These are phyloP conservation scores for Meira nashicola DNA, from an alignment of 1,284 basidiomycete genomes.

Conservation along the genomic window DNA sequence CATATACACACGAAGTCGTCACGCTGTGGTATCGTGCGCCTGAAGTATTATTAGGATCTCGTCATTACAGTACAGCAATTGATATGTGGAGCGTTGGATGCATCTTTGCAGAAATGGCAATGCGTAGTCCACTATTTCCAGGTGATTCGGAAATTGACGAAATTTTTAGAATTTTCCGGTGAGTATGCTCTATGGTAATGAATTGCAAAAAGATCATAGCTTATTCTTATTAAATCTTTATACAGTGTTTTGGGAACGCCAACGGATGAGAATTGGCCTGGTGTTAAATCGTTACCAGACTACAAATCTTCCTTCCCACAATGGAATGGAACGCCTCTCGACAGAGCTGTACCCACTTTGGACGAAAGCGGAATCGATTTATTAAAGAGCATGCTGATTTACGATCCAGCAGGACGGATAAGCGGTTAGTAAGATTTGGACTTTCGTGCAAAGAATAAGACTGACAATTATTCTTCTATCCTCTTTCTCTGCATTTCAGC, in stretches of 20 bases:
- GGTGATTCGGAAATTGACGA: constrained; percentile 99
- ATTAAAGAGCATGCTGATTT: constrained; percentile 70
- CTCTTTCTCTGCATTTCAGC: constrained; percentile 58
- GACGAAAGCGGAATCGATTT: constrained; percentile 44
- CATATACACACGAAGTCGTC: constrained; percentile 95
- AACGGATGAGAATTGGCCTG: constrained; percentile 85
- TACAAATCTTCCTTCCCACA: constrained; percentile 96
- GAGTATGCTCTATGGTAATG: background rate
- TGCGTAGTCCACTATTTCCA: constrained; percentile 87
- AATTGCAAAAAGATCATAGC: background rate
- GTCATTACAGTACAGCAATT: constrained; percentile 89
- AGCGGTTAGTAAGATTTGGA: constrained; percentile 20
- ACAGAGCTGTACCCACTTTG: constrained; percentile 57
- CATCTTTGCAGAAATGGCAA: constrained; percentile 83
- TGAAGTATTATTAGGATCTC: constrained; percentile 88
- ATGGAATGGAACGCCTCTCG: constrained; percentile 66
- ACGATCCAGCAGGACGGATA: constrained; percentile 89
- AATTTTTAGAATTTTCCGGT: constrained; percentile 91
- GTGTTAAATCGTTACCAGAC: constrained; percentile 80
- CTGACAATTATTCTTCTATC: background rate
- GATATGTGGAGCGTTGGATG: constrained; percentile 99
- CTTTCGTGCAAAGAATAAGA: background rate
- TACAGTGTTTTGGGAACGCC: constrained; percentile 70
- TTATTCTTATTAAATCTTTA: constrained; percentile 11
- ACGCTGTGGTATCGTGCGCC: constrained; percentile 98